Percentiles rank a stretch among this genome's conserved stretches.
phyloP scores from a whole-genome alignment of 208 protist species.

The Willaertia magna region DNA sequence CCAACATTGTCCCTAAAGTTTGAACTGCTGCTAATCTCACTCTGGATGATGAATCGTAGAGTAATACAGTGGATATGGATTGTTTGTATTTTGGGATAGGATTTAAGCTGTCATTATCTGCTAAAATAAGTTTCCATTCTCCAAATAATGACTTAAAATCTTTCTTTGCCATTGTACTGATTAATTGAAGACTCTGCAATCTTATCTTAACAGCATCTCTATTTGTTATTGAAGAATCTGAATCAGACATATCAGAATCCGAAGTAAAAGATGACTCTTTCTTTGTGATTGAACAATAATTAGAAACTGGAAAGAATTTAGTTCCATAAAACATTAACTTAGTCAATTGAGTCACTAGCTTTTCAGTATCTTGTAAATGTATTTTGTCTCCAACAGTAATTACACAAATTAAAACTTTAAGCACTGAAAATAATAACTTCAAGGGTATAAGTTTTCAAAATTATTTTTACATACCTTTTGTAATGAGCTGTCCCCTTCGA shows the following conservation, averaged over 20 bases:
- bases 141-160: neutral
- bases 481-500: neutral
- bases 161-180: neutral
- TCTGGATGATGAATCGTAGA: neutral
- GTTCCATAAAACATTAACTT: neutral
- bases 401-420: neutral
- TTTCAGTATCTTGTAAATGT: neutral
- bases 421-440: neutral
- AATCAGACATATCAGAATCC: neutral
- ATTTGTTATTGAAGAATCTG: neutral
- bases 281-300: neutral
- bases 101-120: neutral
- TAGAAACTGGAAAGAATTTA: neutral
- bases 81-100: neutral
- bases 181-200: neutral
- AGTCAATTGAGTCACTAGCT: neutral
- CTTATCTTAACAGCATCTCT: neutral
- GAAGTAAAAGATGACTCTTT: neutral
- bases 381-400: neutral
- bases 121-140: neutral
- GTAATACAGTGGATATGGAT: neutral
- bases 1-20: neutral
- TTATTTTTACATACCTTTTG: neutral
- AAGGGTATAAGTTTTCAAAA: neutral
- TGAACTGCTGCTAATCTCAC: neutral